Base-by-base conservation (phyloP, 2,329 filamentous ascomycete genomes). In the Verticillium nubilum region DNA sequence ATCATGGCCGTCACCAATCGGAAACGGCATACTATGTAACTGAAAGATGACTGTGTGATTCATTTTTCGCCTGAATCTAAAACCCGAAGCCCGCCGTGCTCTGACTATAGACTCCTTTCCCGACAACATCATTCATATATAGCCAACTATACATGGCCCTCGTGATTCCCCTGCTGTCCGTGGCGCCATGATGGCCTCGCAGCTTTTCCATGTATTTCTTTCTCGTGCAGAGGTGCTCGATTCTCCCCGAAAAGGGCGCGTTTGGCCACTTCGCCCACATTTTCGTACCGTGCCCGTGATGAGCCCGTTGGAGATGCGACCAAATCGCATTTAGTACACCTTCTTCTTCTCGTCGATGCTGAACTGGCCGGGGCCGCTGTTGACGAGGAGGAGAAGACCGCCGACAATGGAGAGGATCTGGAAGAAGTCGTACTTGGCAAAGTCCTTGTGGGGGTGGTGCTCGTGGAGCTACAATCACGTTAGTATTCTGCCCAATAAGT, bases 281-380 rank as follows among this genome's bases (percentile, higher is more conserved):
- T 12, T 25, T 19, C 42, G 42, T 23, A 19, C 7, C 42, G 10
- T 12, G 42, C 17, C 12, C 42, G 19, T 4, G 37, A n/a, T 9
- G n/a, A n/a, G 9, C n/a, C 42, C 42, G 42, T 50, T 23, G 19
- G 17, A 19, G 19, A 10, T 23, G 25, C 19, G 54, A 47, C 17
- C 31, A 17, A 17, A 15, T 9, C 23, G 12, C 19, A 9, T 42
- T n/a, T 84, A 99, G 81, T 99, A 99, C 67, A 99, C 95, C 86
- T 99, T 99, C 88, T 99, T 99, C 91, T 99, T 99, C 86, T 99
- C 95, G 78, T 99, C 95, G 76, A 98, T 94, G 75, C 91, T 96
- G 83, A 98, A 90, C 76, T 97, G 93, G 64, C 95, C 95, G 10
- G 95, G 95, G 63, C 95, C 95, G 86, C 95, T 97, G 86, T 99